A percentile compares a stretch with the other conserved stretches of the same genome.
Conservation (phyloP, 2,329 filamentous ascomycete genomes). For the Cadophora luteo-olivacea region DNA sequence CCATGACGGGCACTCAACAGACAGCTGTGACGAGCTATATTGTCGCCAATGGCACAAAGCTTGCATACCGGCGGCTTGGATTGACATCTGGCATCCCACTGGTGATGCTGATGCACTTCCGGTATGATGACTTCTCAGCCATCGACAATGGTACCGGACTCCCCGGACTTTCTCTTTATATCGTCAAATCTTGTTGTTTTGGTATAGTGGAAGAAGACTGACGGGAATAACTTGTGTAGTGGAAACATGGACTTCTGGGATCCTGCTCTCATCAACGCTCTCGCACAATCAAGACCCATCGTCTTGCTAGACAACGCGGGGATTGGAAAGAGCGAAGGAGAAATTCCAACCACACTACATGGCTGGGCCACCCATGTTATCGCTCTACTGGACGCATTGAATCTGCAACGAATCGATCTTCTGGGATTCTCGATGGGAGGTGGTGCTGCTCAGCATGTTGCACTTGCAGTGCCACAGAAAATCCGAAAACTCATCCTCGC, state of each 20-base stretch:
- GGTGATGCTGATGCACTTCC: slow-evolving; percentile 41
- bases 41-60: slow-evolving; percentile 33
- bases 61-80: slow-evolving; percentile 39
- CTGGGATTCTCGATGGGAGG: slow-evolving; percentile 49
- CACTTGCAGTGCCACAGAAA: slow-evolving; percentile 40
- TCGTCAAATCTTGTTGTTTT: no score
- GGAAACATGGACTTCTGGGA: slow-evolving; percentile 38
- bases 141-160: not conserved
- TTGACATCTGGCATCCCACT: slow-evolving; percentile 34
- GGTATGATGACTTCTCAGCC: slow-evolving; percentile 14
- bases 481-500: slow-evolving; percentile 44
- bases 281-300: slow-evolving; percentile 43
- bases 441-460: slow-evolving; percentile 43
- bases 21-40: slow-evolving; percentile 36
- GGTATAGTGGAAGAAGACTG: not conserved
- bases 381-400: slow-evolving; percentile 42
- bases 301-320: slow-evolving; percentile 48
- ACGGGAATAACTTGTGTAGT: not conserved
- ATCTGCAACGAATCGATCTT: slow-evolving; percentile 44
- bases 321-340: slow-evolving; percentile 45
- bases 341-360: slow-evolving; percentile 41
- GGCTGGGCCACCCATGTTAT: slow-evolving; percentile 43
- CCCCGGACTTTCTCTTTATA: no score
- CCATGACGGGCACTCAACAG: slow-evolving; percentile 37
- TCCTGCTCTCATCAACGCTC: slow-evolving; percentile 44